These are phyloP conservation scores for Simplicillium sp. DNA, from an alignment of 2,329 filamentous ascomycete genomes.

Conservation along the genomic window DNA sequence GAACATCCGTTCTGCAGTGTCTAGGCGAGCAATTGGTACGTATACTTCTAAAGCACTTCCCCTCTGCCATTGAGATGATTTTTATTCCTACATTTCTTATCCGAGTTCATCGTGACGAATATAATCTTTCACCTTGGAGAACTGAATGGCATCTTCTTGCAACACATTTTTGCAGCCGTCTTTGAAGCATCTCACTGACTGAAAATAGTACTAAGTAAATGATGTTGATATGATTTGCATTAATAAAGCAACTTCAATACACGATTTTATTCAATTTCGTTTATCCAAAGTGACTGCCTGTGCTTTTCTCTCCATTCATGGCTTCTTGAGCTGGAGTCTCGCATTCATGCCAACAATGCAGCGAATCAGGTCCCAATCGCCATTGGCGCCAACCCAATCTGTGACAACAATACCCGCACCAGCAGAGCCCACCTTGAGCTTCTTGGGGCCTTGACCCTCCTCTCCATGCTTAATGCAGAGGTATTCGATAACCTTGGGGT, in stretches of 20 bases:
- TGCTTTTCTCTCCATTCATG: no score
- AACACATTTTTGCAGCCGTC: conserved; percentile 3
- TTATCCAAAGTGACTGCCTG: no score
- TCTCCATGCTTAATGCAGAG: conserved; percentile 49
- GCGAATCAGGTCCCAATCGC: conserved; percentile 83
- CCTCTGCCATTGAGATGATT: neutral
- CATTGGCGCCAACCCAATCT: conserved; percentile 82
- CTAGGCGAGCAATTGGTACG: neutral
- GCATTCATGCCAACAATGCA: conserved; percentile 90
- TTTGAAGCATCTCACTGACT: no score
- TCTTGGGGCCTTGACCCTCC: conserved; percentile 36
- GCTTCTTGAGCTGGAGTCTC: conserved; percentile 33
- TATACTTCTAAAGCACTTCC: neutral
- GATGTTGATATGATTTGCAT: no score
- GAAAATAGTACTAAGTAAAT: no score
- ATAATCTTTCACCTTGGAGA: conserved; percentile 51
- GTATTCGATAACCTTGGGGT: conserved; percentile 62
- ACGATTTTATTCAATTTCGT: no score
- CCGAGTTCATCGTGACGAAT: conserved; percentile 47
- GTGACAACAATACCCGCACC: conserved; percentile 82
- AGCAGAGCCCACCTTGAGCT: conserved; percentile 55
- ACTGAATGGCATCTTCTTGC: conserved; percentile 32
- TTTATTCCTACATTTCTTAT: conserved; percentile 5
- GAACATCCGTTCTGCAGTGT: no score
- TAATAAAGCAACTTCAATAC: no score